Base-by-base conservation (phyloP, 2,329 filamentous ascomycete genomes). In the Aspergillus bombycis region DNA sequence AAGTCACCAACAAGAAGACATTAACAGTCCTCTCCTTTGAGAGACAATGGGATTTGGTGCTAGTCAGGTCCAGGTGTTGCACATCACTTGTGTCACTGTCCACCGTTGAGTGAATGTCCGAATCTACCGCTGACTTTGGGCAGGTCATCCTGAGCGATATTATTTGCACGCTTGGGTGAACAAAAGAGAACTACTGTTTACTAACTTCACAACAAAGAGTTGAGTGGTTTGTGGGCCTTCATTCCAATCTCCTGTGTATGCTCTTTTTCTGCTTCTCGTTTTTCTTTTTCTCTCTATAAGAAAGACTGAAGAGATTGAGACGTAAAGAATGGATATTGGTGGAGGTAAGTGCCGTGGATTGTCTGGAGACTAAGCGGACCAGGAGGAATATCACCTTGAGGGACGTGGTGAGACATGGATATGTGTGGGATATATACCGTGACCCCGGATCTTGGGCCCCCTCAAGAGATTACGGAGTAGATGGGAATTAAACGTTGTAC, bases 1-100 rank as follows among this genome's bases (percentile, higher is more conserved):
- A 76, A 4, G 68, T 68, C 10, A 75, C 64, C 14, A 75, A 62
- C 28, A 76, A 63, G 11, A 67, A 66, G 10, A 60, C 28, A 63
- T 76, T 76, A 56, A 74, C 61, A 7, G 69, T 65, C 10, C 65
- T 53, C 56, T 71, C 67, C 14, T 65, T 58, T 4, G 43, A 36
- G 12, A 41, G 16, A n/a, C 28, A 41, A 45, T 19, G 57, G 2
- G 57, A 34, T 11, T 57, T 26, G 28, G 50, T 11, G 8, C 30
- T 58, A 7, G 28, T 52, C 19, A n/a, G 48, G 48, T 52, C 48
- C 19, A 74, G 55, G 59, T 71, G 68, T 57, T 73, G 68, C n/a
- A 69, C 57, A 28, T 72, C 64, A 11, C 36, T 41, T 52, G 46
- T 26, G 23, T 52, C 30, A 9, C 46, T 59, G 12, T 32, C 21